These are phyloP conservation scores for Ophiostoma ips DNA, from an alignment of 2,329 filamentous ascomycete species.

Conservation along the genomic window DNA sequence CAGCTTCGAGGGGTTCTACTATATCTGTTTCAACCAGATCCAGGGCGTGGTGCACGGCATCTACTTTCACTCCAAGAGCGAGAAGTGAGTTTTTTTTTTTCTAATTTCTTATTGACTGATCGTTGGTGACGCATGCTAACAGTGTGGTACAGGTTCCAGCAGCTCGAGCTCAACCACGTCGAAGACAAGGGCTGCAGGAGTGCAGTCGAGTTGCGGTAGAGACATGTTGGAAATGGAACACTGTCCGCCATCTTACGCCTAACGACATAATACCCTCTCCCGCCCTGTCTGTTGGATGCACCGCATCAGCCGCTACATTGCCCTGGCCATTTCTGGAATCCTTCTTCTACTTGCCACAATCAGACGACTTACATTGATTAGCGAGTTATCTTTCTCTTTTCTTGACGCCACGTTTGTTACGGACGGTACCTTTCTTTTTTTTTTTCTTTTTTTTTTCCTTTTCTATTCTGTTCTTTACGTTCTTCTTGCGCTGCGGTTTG, in stretches of 20 bases:
- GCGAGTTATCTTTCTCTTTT: not conserved
- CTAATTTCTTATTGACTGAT: not conserved
- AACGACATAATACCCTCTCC: constrained; percentile 1
- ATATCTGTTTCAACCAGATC: constrained; percentile 95
- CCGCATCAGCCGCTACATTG: not conserved
- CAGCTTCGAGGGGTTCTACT: constrained; percentile 97
- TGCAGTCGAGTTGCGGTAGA: constrained; percentile 77
- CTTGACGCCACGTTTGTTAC: not conserved
- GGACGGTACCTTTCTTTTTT: not conserved
- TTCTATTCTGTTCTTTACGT: not conserved
- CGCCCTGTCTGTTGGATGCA: too few species aligned
- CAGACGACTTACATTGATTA: too few species aligned
- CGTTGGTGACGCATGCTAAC: not conserved
- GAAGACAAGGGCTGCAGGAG: constrained; percentile 70
- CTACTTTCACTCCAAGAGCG: constrained; percentile 95
- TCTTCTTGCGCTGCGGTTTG: not conserved
- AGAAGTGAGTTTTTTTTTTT: constrained; percentile 54
- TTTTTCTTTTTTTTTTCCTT: not conserved
- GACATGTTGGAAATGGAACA: too few species aligned
- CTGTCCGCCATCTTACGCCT: not conserved
- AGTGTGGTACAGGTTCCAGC: constrained; percentile 68
- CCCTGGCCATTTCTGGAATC: not conserved
- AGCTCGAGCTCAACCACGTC: constrained; percentile 81
- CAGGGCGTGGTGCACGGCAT: constrained; percentile 80
- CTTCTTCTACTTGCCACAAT: not conserved